Evolutionary conservation across 2,329 filamentous ascomycete species (phyloP).

Genomic region (Aspergillus quadrilineatus): DNA sequence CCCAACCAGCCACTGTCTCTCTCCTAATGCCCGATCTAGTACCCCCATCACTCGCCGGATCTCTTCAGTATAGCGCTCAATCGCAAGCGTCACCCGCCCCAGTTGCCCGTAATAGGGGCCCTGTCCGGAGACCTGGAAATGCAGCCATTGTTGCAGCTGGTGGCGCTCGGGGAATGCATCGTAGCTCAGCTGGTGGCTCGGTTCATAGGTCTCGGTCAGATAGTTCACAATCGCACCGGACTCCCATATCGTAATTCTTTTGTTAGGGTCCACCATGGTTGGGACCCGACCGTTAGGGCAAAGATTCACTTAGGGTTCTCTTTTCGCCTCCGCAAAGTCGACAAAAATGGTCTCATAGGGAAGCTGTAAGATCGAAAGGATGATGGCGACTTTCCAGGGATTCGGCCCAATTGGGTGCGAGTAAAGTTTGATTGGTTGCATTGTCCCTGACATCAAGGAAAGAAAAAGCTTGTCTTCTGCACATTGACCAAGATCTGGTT

Average conservation of each 20-base stretch:
- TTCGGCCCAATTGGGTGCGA: constrained; percentile 19
- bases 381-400: constrained; percentile 29
- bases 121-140: constrained; percentile 49
- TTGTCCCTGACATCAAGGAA: neutral
- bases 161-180: too few species aligned
- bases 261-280: constrained; percentile 33
- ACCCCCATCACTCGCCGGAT: constrained; percentile 20
- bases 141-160: constrained; percentile 50
- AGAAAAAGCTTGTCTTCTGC: too few species aligned
- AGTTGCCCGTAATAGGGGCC: constrained; percentile 53
- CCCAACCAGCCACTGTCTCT: neutral
- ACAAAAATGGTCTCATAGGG: constrained; percentile 24
- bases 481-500: too few species aligned
- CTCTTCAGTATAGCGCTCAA: constrained; percentile 49
- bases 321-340: constrained; percentile 26
- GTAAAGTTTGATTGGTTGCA: constrained; percentile 12
- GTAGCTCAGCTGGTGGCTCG: too few species aligned
- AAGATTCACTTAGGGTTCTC: constrained; percentile 18
- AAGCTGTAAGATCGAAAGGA: constrained; percentile 28
- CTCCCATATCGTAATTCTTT: constrained; percentile 40
- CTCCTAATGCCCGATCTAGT: neutral
- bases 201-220: constrained; percentile 45
- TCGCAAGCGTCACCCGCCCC: constrained; percentile 41
- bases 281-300: constrained; percentile 33
- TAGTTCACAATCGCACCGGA: constrained; percentile 46